Evolutionary conservation across 1,284 basidiomycete species (phyloP).

Genomic region (Pseudozyma sp.): DNA sequence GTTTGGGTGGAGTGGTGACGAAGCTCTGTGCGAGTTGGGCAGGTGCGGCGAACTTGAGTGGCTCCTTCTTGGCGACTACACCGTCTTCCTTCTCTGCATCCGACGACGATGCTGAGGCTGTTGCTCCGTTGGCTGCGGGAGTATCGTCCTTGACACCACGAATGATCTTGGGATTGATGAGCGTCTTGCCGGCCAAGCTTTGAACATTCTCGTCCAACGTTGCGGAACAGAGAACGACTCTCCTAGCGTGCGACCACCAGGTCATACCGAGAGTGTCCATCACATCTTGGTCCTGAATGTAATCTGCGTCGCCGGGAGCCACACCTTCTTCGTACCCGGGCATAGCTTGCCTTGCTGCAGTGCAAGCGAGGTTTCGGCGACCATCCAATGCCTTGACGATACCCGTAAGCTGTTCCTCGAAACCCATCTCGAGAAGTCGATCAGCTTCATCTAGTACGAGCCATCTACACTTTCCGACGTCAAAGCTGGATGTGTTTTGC

Average conservation of each 20-base stretch:
- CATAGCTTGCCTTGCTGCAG: conserved; percentile 74
- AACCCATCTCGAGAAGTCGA: conserved; percentile 78
- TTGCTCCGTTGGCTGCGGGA: conserved; percentile 3
- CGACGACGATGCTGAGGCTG: neutral
- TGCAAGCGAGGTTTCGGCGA: conserved; percentile 54
- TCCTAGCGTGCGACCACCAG: conserved; percentile 73
- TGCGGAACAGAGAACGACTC: conserved; percentile 94
- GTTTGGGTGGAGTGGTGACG: conserved; percentile 89
- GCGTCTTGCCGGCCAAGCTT: conserved; percentile 84
- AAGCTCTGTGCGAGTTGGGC: conserved; percentile 95
- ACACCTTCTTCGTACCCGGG: conserved; percentile 31
- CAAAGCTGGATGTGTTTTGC: conserved; percentile 86
- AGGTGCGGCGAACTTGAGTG: conserved; percentile 82
- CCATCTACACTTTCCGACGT: conserved; percentile 93
- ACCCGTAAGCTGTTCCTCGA: conserved; percentile 74
- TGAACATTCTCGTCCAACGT: conserved; percentile 96
- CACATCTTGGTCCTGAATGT: conserved; percentile 44
- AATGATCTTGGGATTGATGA: conserved; percentile 74
- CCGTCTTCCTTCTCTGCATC: conserved; percentile 6
- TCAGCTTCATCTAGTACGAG: conserved; percentile 97
- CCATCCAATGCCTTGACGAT: conserved; percentile 75
- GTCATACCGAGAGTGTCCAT: conserved; percentile 59
- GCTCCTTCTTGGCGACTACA: conserved; percentile 71
- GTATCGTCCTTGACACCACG: conserved; percentile 58
- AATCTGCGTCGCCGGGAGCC: conserved; percentile 15